Conservation (phyloP, 2,329 filamentous ascomycete species). For the Paecilomyces niveus region DNA sequence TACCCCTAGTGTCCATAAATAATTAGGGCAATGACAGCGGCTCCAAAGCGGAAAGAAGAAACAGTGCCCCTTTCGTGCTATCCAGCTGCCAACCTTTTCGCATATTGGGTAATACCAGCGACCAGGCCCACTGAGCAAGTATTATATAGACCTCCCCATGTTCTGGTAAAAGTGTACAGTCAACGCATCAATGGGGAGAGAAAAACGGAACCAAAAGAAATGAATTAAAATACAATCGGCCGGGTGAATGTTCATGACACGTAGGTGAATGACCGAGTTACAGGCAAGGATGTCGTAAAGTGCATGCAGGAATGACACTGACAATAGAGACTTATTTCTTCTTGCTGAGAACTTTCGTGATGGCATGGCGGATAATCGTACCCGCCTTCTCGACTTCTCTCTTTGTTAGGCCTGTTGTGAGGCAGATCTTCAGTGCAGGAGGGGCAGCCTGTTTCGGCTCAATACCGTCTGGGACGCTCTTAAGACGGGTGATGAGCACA, state of each 20-base stretch:
- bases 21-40: background rate
- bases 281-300: slow-evolving; percentile 1
- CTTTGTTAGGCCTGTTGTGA: slow-evolving; percentile 79
- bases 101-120: background rate
- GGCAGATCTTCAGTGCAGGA: slow-evolving; percentile 82
- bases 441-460: slow-evolving; percentile 62
- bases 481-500: slow-evolving; percentile 81
- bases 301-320: background rate
- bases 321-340: slow-evolving; percentile 33
- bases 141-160: background rate
- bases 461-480: slow-evolving; percentile 63
- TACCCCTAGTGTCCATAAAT: background rate
- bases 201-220: slow-evolving; percentile 8
- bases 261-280: slow-evolving; percentile 5
- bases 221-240: slow-evolving; percentile 5
- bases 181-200: background rate
- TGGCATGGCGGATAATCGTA: slow-evolving; percentile 77
- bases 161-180: background rate
- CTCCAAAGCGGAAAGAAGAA: background rate
- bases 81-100: background rate
- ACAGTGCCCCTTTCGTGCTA: background rate
- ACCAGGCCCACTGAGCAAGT: background rate
- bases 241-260: slow-evolving; percentile 16
- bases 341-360: slow-evolving; percentile 78
- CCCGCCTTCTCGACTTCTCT: slow-evolving; percentile 97